A percentile compares a stretch with the other conserved stretches of the same genome.
These are phyloP conservation scores for Huntiella bhutanensis DNA, from an alignment of 2,329 filamentous ascomycete species.

Conservation along the genomic window DNA sequence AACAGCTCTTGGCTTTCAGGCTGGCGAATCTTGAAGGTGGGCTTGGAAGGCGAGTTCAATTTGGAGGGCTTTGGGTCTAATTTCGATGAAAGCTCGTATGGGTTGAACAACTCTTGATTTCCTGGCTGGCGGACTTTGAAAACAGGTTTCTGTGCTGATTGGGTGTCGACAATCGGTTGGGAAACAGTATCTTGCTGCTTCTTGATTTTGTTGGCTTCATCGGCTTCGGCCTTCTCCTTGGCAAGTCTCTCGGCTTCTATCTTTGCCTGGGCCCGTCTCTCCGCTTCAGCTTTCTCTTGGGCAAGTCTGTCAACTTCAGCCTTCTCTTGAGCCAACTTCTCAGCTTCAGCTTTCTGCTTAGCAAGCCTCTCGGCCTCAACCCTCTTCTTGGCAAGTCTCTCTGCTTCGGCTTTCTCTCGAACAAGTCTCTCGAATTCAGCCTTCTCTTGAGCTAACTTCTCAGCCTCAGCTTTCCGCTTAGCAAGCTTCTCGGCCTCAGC, in stretches of 20 bases:
- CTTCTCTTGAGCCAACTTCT: background rate
- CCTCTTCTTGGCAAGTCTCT: background rate
- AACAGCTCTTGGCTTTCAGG: constrained; percentile 4
- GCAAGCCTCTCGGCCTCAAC: background rate
- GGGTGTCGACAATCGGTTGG: background rate
- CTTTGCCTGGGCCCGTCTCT: too few relatives aligned
- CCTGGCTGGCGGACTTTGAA: background rate
- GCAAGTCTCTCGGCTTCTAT: background rate
- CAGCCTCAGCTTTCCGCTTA: too few relatives aligned
- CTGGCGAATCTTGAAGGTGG: background rate
- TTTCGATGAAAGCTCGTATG: background rate
- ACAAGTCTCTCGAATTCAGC: too few relatives aligned
- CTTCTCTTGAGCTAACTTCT: too few relatives aligned
- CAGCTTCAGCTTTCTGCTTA: background rate
- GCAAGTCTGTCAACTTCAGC: background rate
- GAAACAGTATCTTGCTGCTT: background rate
- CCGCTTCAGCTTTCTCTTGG: background rate
- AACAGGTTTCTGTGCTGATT: background rate
- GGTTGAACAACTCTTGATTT: constrained; percentile 4
- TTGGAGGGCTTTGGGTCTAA: too few relatives aligned
- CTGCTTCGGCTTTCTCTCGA: background rate
- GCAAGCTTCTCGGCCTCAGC: too few relatives aligned
- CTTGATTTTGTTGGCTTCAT: background rate
- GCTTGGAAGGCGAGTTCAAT: background rate
- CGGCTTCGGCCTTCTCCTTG: too few relatives aligned